Conservation (phyloP, 805 yeast genomes). For the Jamesozyma hellenica region DNA sequence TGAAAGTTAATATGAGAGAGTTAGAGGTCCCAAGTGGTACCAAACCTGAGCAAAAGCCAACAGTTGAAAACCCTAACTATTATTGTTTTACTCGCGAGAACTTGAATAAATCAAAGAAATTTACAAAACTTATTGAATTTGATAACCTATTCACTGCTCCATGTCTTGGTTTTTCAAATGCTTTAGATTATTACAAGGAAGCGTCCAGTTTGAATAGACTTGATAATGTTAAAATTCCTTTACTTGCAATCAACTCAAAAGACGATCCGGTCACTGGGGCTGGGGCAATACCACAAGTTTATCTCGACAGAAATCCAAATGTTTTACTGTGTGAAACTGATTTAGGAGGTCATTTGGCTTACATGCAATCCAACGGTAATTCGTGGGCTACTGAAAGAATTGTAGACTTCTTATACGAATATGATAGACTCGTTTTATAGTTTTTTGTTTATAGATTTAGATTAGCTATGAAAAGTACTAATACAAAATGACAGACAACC, state of each 20-base stretch:
- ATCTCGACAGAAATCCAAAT: constrained; percentile 47
- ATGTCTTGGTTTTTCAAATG: constrained; percentile 51
- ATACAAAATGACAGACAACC: no score
- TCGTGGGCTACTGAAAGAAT: constrained; percentile 41
- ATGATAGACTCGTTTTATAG: constrained; percentile 22
- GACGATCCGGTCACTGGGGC: constrained; percentile 55
- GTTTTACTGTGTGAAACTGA: constrained; percentile 47
- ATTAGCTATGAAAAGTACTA: no score
- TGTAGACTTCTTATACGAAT: constrained; percentile 31
- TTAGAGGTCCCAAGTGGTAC: constrained; percentile 11
- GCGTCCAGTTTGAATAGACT: constrained; percentile 54
- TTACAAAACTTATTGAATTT: constrained; percentile 42
- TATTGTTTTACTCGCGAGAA: constrained; percentile 26
- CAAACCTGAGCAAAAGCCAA: constrained; percentile 10
- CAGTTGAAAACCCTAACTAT: constrained; percentile 12
- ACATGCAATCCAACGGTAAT: constrained; percentile 34
- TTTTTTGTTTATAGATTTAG: no score
- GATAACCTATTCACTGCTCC: constrained; percentile 54
- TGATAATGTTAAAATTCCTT: constrained; percentile 50
- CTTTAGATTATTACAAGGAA: constrained; percentile 52
- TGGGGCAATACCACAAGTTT: constrained; percentile 40
- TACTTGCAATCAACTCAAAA: constrained; percentile 44
- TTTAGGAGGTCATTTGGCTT: constrained; percentile 67
- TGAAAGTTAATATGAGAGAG: constrained; percentile 36
- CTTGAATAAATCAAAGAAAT: constrained; percentile 29